Evolutionary conservation across 2,329 filamentous ascomycete genomes (phyloP), one percentile per base, ranked within the genome.

Genomic region (Aureobasidium sp.): DNA sequence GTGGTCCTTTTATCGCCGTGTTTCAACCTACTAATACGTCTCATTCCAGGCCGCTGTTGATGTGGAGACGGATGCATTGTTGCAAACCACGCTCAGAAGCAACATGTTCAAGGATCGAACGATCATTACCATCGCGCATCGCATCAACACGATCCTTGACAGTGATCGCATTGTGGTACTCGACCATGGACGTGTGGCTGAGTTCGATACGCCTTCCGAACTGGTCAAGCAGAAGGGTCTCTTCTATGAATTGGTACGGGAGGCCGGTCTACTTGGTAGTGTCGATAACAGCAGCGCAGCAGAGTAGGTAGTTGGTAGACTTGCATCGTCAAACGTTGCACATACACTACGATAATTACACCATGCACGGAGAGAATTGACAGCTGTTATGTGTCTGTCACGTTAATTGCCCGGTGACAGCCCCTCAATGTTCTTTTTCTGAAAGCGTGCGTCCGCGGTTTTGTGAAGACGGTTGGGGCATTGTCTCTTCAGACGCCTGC

Each of bases 71-170:
- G 84, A 88, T 72, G 81, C 83, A 48, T 76, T 87, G 76, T 76
- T 87, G 62, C 85, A 87, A 73, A 80, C 81, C 39, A 87, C 85
- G 25, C 73, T 87, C 52, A 80, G 85, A 62, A 85, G 81, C 70
- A 82, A 76, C 68, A 81, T 86, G 73, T 99, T 99, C 77, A 83
- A 87, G 64, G 91, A 97, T 75, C 86, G 91, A 59, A 99, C 94
- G 41, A 97, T 99, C 75, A 96, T 99, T 75, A 99, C 94, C 1
- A 96, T 99, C 70, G 94, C 94, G 30, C 94, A 99, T 78, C 87
- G 94, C 61, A 96, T 99, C 78, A 97, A 97, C 78, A 99, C 94
- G 11, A 97, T 99, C 69, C 82, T 99, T 15, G 85, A 88, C 70
- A 86, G 83, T 64, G 93, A 99, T 77, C 86, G 92, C 55, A 94